Conservation (phyloP, 441 rosid species). For the Pelargonium myrrhifolium region DNA sequence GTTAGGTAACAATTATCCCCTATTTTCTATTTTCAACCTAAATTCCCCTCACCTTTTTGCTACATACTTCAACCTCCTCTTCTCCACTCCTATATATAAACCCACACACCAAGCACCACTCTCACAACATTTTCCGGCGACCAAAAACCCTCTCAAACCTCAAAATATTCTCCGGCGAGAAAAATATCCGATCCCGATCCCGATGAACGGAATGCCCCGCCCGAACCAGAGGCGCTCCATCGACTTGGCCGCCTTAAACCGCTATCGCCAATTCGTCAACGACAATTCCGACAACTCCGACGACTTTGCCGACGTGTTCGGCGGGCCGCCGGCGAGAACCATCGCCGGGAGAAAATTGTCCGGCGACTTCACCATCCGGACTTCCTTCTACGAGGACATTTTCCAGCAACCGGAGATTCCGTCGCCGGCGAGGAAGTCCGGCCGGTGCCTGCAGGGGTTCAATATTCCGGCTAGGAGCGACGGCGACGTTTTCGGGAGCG, state of each 20-base stretch:
- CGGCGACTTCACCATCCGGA: not conserved
- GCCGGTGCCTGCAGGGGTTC: slow-evolving; percentile 56
- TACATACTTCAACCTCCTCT: too few relatives aligned
- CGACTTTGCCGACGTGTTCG: not conserved
- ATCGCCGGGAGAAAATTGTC: not conserved
- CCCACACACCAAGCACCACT: too few relatives aligned
- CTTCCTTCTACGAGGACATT: not conserved
- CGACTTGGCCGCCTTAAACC: not conserved
- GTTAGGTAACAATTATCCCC: too few relatives aligned
- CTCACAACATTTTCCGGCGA: too few relatives aligned
- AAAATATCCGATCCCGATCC: not conserved
- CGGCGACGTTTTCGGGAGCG: slow-evolving; percentile 51
- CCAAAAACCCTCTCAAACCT: too few relatives aligned
- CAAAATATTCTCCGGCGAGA: not conserved
- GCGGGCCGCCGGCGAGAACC: not conserved
- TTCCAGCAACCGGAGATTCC: slow-evolving; percentile 37
- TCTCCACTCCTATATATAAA: too few relatives aligned
- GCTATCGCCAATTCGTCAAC: too few relatives aligned
- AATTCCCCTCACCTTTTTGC: too few relatives aligned
- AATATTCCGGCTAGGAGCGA: slow-evolving; percentile 53
- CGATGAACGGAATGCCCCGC: slow-evolving; percentile 1
- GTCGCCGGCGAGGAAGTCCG: slow-evolving; percentile 28
- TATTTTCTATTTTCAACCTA: too few relatives aligned
- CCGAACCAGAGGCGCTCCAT: not conserved
- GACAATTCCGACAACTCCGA: too few relatives aligned